Evolutionary conservation across 2,329 filamentous ascomycete genomes (phyloP).

Genomic region (Alternaria novae-zelandiae): DNA sequence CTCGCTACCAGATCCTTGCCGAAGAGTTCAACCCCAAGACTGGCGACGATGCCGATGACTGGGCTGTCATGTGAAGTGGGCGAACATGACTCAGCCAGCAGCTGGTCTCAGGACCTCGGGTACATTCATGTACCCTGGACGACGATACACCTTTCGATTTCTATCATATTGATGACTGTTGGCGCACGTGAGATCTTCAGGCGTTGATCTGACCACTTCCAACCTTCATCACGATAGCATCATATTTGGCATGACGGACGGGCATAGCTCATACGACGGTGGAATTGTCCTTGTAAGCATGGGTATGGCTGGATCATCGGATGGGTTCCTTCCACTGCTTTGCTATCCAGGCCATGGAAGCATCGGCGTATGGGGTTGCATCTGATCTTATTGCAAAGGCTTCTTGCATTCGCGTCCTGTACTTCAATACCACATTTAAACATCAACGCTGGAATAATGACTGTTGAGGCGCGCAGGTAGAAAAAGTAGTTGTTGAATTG

Average conservation of each 20-base stretch:
- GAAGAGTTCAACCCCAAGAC: conserved; percentile 29
- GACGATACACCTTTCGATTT: conserved; percentile 1
- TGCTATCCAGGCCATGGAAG: conserved; percentile 10
- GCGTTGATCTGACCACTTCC: background rate
- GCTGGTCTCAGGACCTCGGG: background rate
- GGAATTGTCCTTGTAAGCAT: conserved; percentile 2
- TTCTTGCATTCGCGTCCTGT: conserved; percentile 16
- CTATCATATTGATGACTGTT: background rate
- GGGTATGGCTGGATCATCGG: background rate
- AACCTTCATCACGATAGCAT: conserved; percentile 1
- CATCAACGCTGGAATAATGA: background rate
- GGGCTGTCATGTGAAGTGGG: conserved; percentile 46
- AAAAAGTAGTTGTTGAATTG: background rate
- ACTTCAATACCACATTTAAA: conserved; percentile 10
- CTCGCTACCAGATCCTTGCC: conserved; percentile 39
- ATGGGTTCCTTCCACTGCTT: conserved; percentile 9
- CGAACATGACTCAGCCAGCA: background rate
- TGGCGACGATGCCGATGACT: conserved; percentile 51
- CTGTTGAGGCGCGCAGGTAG: conserved; percentile 4
- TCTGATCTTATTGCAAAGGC: conserved; percentile 10
- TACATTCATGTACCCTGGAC: background rate
- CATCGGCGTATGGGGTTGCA: conserved; percentile 18
- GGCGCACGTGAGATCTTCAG: conserved; percentile 1
- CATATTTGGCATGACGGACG: background rate
- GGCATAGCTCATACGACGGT: background rate